Evolutionary conservation across 2,329 filamentous ascomycete genomes (phyloP).

Genomic region (Alternaria sp.): DNA sequence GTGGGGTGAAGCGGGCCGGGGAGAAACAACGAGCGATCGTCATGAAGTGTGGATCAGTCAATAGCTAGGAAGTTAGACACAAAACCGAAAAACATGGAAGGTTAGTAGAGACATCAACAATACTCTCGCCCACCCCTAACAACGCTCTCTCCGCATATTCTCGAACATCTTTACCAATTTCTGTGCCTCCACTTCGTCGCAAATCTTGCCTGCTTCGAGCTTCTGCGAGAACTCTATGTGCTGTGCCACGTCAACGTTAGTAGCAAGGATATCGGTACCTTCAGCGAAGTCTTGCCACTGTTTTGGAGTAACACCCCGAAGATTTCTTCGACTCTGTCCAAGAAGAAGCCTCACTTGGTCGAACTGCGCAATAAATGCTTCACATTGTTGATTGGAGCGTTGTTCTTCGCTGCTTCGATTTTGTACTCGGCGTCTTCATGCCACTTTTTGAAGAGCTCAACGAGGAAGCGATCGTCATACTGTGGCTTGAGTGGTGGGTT

Average conservation of each 20-base stretch:
- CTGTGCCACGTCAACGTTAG: neutral
- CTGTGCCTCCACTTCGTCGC: neutral
- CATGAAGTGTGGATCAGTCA: neutral
- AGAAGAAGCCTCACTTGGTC: neutral
- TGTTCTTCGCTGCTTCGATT: neutral
- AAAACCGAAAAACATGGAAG: neutral
- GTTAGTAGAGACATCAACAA: neutral
- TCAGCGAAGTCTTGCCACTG: neutral
- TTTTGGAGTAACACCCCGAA: neutral
- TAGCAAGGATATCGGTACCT: neutral
- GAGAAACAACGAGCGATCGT: neutral
- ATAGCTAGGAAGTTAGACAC: neutral
- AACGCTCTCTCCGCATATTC: neutral
- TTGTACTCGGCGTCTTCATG: neutral
- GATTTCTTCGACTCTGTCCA: neutral
- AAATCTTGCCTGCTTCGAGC: neutral
- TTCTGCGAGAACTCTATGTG: neutral
- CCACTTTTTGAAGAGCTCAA: neutral
- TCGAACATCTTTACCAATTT: neutral
- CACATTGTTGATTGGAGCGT: neutral
- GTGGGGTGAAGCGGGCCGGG: neutral
- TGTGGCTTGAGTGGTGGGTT: neutral
- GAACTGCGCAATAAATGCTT: neutral
- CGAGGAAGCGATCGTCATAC: neutral
- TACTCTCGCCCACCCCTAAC: neutral